Evolutionary conservation across 768 basidiomycete species (phyloP), one percentile per base, ranked within the genome.

Genomic region (Macrolepiota dolichaula): DNA sequence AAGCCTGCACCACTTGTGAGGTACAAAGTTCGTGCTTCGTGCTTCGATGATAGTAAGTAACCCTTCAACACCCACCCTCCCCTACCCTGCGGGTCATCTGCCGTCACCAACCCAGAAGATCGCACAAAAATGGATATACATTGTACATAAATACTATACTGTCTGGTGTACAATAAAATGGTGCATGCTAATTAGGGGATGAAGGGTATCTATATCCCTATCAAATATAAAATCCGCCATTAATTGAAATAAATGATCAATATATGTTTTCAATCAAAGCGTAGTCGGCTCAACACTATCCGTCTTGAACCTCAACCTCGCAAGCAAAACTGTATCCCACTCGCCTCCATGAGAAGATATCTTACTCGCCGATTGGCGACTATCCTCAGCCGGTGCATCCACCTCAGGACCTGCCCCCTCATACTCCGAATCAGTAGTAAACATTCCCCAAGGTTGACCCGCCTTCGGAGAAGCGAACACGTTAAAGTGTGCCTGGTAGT

Each of bases 231-330:
- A n/a, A 10, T 54, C 22, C 19, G 24, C 24, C 9, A 13, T 38
- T 54, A 19, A n/a, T 15, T 37, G 52, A 38, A 25, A 36, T 25
- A 37, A 19, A 17, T 13, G 9, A 54, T 12, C 35, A 36, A 44
- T 7, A 37, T 13, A 3, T 24, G 7, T 15, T 11, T 10, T n/a
- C 12, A 54, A 54, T 32, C 46, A 61, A n/a, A 61, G 59, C 3
- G 57, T 51, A 27, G 85, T 90, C 1, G 89, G 86, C 47, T 83
- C 83, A 3, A 74, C 61, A 29, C 73, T 73, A 63, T 90, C 89
- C 1, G 83, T 80, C 62, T 83, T 86, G 74, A 91, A 91, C 32
- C 87, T 76, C 54, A 92, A 70, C 11, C 85, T 76, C 11, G 88
- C 84, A 25, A 92, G 68, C 22, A 91, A 74, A 13, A 92, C 78